These are phyloP conservation scores for Ophiostoma triangulosporum DNA, from an alignment of 2,329 filamentous ascomycete genomes.

Conservation along the genomic window DNA sequence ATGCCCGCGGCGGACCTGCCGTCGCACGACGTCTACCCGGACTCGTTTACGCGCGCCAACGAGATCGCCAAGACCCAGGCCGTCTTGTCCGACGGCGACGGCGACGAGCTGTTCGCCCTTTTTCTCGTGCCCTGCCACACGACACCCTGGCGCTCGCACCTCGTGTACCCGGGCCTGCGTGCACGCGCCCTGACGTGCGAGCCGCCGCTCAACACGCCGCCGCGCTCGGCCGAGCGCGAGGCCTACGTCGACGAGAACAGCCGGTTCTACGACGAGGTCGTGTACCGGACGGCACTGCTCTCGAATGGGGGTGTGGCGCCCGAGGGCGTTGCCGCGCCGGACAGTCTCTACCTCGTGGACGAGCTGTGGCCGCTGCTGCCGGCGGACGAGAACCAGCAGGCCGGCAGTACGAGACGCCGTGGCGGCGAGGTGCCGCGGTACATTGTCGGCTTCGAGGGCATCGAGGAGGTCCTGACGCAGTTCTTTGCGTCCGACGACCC, in stretches of 20 bases:
- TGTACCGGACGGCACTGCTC: constrained; percentile 6
- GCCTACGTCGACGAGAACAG: constrained; percentile 81
- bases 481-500: constrained; percentile 21
- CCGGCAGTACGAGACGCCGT: background rate
- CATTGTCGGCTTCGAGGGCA: constrained; percentile 47
- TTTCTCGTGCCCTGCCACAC: constrained; percentile 95
- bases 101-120: constrained; percentile 47
- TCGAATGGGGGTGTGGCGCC: background rate
- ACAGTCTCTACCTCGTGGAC: constrained; percentile 35
- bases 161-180: constrained; percentile 59
- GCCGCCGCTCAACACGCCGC: constrained; percentile 57
- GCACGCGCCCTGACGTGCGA: constrained; percentile 86
- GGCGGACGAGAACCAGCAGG: background rate
- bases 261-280: constrained; percentile 62
- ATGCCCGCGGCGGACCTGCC: constrained; percentile 17
- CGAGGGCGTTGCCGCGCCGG: background rate
- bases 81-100: constrained; percentile 10
- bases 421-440: constrained; percentile 36
- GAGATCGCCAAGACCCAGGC: constrained; percentile 5
- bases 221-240: constrained; percentile 46
- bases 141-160: constrained; percentile 84
- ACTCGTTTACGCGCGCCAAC: constrained; percentile 13
- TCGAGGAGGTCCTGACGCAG: constrained; percentile 35
- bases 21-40: constrained; percentile 19
- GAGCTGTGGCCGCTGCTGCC: constrained; percentile 32